These are phyloP conservation scores for Sarocladiaceae sp. DNA, from an alignment of 2,329 filamentous ascomycete species.

Conservation along the genomic window DNA sequence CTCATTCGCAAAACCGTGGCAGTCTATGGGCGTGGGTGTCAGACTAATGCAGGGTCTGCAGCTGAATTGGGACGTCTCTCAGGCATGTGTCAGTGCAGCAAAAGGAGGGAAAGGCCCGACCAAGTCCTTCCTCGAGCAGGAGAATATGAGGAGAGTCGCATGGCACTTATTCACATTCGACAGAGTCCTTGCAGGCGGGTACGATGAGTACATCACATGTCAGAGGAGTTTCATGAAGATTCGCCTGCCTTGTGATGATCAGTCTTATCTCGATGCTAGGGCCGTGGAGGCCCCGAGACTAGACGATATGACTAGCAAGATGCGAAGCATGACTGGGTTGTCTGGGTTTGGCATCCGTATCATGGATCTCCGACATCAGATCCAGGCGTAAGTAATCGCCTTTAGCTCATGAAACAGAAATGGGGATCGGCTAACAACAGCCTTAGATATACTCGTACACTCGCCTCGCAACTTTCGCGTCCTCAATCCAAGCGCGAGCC, in stretches of 20 bases:
- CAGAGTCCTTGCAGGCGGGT: slow-evolving; percentile 33
- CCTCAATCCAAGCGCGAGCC: slow-evolving; percentile 19
- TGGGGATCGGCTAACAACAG: not conserved
- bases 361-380: slow-evolving; percentile 31
- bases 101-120: no score
- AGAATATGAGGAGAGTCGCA: slow-evolving; percentile 29
- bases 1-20: slow-evolving; percentile 35
- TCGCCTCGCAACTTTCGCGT: slow-evolving; percentile 14
- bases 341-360: slow-evolving; percentile 32
- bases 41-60: slow-evolving; percentile 34
- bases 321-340: slow-evolving; percentile 21
- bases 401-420: not conserved
- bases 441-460: slow-evolving; percentile 21
- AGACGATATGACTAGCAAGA: slow-evolving; percentile 22
- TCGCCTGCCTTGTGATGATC: slow-evolving; percentile 29
- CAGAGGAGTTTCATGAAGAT: slow-evolving; percentile 34
- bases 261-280: slow-evolving; percentile 26
- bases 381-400: slow-evolving; percentile 26
- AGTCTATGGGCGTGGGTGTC: slow-evolving; percentile 31
- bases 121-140: slow-evolving; percentile 29
- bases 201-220: slow-evolving; percentile 34
- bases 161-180: slow-evolving; percentile 36
- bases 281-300: slow-evolving; percentile 26
- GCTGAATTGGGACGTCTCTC: slow-evolving; percentile 32
- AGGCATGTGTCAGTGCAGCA: slow-evolving; percentile 8